These are phyloP conservation scores for Saprolegnia parasitica DNA, from an alignment of 352 stramenopile species.

Conservation along the genomic window DNA sequence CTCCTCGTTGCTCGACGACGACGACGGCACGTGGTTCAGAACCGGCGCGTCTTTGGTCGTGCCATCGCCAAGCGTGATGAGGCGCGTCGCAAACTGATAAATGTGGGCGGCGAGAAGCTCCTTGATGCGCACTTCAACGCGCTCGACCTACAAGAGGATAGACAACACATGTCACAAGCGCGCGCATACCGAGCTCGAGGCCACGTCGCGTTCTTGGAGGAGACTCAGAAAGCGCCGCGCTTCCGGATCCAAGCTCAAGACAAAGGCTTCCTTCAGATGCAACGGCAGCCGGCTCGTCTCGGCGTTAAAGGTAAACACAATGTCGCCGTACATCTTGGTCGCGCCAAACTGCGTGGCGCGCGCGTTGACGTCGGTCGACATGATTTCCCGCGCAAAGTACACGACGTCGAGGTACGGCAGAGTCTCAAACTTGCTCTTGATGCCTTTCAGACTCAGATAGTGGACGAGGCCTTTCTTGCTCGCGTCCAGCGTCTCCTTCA, in stretches of 20 bases:
- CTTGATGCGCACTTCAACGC: constrained; percentile 37
- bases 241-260: constrained; percentile 57
- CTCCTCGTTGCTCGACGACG: constrained; percentile 27
- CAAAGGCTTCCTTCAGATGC: constrained; percentile 65
- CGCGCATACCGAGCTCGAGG: constrained; percentile 15
- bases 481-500: constrained; percentile 23
- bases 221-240: constrained; percentile 54
- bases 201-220: constrained; percentile 51
- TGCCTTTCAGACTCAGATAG: constrained; percentile 28
- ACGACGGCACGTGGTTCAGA: neutral
- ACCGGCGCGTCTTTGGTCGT: constrained; percentile 32
- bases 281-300: constrained; percentile 46
- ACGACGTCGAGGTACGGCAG: constrained; percentile 26
- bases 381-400: constrained; percentile 24
- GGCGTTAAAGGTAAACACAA: constrained; percentile 59
- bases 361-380: constrained; percentile 29
- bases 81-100: constrained; percentile 44
- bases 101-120: constrained; percentile 52
- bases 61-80: constrained; percentile 62
- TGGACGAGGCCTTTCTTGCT: constrained; percentile 29
- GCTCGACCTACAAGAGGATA: constrained; percentile 4
- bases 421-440: constrained; percentile 29
- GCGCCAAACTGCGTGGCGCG: constrained; percentile 26
- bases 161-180: constrained; percentile 40
- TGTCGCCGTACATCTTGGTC: constrained; percentile 39